phyloP scores from a whole-genome alignment of 116 monocot species.

The Trichopus zeylanicus region DNA sequence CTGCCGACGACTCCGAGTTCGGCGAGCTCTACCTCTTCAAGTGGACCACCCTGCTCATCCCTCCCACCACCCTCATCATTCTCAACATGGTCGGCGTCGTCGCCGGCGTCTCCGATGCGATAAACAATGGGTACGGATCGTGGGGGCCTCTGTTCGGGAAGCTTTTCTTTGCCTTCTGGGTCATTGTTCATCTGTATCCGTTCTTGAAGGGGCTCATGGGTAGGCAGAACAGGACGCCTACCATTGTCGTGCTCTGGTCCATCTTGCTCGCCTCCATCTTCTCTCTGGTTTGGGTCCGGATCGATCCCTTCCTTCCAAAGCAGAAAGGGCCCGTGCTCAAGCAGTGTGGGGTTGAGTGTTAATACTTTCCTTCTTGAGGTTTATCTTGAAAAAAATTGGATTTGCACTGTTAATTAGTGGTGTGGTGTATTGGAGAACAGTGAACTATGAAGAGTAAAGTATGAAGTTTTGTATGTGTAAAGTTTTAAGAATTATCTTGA shows the following conservation, averaged over 20 bases:
- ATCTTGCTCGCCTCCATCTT: slow-evolving; percentile 82
- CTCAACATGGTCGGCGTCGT: slow-evolving; percentile 94
- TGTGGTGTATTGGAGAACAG: too few species aligned
- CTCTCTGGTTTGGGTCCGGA: slow-evolving; percentile 92
- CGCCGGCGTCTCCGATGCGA: slow-evolving; percentile 82
- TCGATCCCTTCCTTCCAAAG: slow-evolving; percentile 89
- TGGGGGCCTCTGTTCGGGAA: slow-evolving; percentile 94
- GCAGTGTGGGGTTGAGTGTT: slow-evolving; percentile 93
- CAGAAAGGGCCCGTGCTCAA: slow-evolving; percentile 64
- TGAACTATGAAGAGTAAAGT: background rate
- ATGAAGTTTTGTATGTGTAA: background rate
- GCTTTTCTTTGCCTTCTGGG: slow-evolving; percentile 94
- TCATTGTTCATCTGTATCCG: slow-evolving; percentile 84
- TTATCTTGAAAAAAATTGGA: too few species aligned
- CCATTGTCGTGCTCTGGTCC: slow-evolving; percentile 92
- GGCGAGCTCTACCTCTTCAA: slow-evolving; percentile 86
- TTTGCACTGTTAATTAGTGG: too few species aligned
- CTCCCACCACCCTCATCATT: slow-evolving; percentile 82
- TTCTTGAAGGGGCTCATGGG: slow-evolving; percentile 96
- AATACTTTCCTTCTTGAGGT: background rate
- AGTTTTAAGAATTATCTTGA: background rate
- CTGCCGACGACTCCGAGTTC: slow-evolving; percentile 51
- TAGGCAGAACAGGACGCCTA: slow-evolving; percentile 89
- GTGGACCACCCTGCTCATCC: slow-evolving; percentile 87
- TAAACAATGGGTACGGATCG: slow-evolving; percentile 88